Evolutionary conservation across 306 rosid genomes (phyloP), one percentile per base, ranked within the genome.

Genomic region (Ormosia semicastrata): DNA sequence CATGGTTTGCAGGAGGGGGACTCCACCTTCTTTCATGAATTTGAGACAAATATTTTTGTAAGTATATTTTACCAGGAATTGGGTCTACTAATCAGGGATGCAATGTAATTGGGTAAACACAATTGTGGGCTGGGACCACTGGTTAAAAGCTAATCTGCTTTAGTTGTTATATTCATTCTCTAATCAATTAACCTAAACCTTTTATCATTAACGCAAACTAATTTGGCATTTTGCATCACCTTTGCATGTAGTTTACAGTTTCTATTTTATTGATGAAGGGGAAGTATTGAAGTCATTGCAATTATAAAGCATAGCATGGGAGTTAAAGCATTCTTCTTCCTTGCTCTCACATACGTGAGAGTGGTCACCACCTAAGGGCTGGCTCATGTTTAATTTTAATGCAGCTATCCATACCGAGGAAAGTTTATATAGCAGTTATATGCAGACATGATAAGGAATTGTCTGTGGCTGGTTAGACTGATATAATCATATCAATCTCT

Each of bases 251-350:
- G 29, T 73, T 73, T 41, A 50, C 37, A 15, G 52, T 67, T 32
- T 65, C 57, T 13, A 6, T 53, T 54, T 75, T 43, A 30, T 66
- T 57, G 13, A 59, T 7, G 62, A 75, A 52, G 41, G 13, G 59
- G 32, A 64, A 67, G 60, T 67, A 75, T 30, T 70, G 73, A 69
- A 76, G 41, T 58, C 15, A 68, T 66, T 82, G 73, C 73, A 47
- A 47, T 71, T 76, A 40, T 39, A 79, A 66, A 81, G 68, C 18
- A 13, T 73, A 13, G 84, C 71, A 58, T 70, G 70, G 34, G 53
- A 79, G 33, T 69, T 79, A 71, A 68, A 70, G 62, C 41, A 59
- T 34, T 43, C 13, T 44, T 44, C 52, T 62, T 50, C 41, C 54
- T 32, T 62, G 73, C 43, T 62, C 73, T 80, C 12, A 9, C 64